phyloP scores from a whole-genome alignment of 257 asterid species.

The Petunia axillaris region DNA sequence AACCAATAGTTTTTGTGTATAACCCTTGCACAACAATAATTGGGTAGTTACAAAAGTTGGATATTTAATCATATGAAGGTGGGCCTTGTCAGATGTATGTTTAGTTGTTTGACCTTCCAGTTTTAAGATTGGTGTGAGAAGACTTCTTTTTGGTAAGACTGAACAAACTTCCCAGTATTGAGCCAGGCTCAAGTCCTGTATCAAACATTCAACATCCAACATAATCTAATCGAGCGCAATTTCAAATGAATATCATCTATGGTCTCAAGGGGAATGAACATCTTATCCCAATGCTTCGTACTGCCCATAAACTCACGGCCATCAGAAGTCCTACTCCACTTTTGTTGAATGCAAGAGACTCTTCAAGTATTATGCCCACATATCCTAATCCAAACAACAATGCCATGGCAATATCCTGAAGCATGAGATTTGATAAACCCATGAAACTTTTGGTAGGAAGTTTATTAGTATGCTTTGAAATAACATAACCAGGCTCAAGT shows the following conservation, averaged over 20 bases:
- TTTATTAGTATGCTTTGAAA: slow-evolving; percentile 30
- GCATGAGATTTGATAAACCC: slow-evolving; percentile 36
- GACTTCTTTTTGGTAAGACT: background rate
- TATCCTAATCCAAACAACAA: slow-evolving; percentile 86
- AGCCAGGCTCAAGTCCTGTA: background rate
- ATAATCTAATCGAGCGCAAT: background rate
- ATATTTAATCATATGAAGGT: slow-evolving; percentile 3
- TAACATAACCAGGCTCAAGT: slow-evolving; percentile 23
- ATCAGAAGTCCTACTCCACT: slow-evolving; percentile 96
- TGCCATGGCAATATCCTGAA: slow-evolving; percentile 93
- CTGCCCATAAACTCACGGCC: slow-evolving; percentile 96
- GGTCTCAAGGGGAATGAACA: slow-evolving; percentile 16
- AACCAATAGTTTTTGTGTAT: background rate
- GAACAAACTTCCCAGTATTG: background rate
- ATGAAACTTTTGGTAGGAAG: slow-evolving; percentile 11
- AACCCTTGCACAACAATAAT: slow-evolving; percentile 9
- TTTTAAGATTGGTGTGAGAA: background rate
- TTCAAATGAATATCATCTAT: background rate
- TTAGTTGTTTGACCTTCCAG: background rate
- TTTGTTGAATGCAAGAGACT: slow-evolving; percentile 95
- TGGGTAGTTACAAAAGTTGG: background rate
- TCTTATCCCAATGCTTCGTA: slow-evolving; percentile 93
- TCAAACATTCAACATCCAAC: background rate
- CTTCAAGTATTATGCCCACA: slow-evolving; percentile 94
- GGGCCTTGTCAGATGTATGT: too few relatives aligned